These are phyloP conservation scores for Mycena alexandri DNA, from an alignment of 768 basidiomycete genomes.

Conservation along the genomic window DNA sequence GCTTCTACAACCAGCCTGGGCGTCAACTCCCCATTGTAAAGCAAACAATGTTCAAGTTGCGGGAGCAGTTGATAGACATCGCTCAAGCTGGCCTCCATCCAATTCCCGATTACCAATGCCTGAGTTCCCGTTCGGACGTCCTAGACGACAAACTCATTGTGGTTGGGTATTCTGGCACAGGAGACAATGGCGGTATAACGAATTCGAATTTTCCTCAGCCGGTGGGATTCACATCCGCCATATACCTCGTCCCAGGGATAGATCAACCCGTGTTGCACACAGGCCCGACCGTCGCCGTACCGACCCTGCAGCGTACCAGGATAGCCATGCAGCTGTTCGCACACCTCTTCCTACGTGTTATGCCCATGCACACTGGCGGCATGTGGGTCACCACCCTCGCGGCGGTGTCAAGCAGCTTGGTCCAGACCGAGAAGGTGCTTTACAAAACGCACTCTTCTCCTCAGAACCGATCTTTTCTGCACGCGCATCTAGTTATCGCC, in stretches of 20 bases:
- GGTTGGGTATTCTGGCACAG: constrained; percentile 18
- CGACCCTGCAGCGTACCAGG: constrained; percentile 17
- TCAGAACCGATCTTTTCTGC: neutral
- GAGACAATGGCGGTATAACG: neutral
- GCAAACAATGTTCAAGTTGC: constrained; percentile 16
- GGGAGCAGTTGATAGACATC: constrained; percentile 15
- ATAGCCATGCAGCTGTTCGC: constrained; percentile 17
- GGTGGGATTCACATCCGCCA: constrained; percentile 26
- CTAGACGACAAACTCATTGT: constrained; percentile 30
- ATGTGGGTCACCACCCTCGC: constrained; percentile 31
- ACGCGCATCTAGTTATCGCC: constrained; percentile 18
- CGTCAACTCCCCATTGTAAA: constrained; percentile 3
- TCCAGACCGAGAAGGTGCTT: constrained; percentile 13
- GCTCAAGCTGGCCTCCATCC: constrained; percentile 16
- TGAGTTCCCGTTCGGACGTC: constrained; percentile 21
- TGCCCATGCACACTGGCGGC: constrained; percentile 17
- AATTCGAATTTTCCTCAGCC: constrained; percentile 4
- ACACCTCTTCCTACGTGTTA: constrained; percentile 21
- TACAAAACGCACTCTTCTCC: constrained; percentile 15
- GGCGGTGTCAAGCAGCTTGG: constrained; percentile 25
- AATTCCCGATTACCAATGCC: constrained; percentile 28
- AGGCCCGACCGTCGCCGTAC: constrained; percentile 23
- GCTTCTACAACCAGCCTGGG: constrained; percentile 25
- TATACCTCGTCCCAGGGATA: constrained; percentile 21
- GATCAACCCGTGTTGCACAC: constrained; percentile 20